Evolutionary conservation across 2,329 filamentous ascomycete species (phyloP), one percentile per base, ranked within the genome.

Genomic region (Tolypocladium amazonense): DNA sequence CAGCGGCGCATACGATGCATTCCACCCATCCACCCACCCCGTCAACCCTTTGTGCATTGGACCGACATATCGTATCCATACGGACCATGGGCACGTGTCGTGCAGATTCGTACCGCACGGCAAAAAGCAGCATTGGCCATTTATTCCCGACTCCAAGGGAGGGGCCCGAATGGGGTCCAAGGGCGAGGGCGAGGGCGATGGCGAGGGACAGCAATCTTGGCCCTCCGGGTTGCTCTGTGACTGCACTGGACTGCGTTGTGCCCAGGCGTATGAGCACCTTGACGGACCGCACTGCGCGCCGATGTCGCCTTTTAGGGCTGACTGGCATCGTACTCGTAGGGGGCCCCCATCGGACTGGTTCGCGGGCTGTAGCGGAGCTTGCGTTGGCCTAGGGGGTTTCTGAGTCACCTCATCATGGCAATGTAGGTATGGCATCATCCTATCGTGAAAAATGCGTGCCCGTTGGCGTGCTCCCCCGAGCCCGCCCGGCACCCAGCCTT

Each of bases 361-460:
- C 45, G 47, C 47, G 25, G 47, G 39, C 50, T 33, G 30, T 18
- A 35, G 27, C 50, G 50, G 50, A 53, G 50, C 50, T 35, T 53
- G 15, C 50, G 30, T 20, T 53, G 50, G 23, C 27, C 50, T 14
- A 53, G 47, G 15, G n/a, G 53, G 53, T 30, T 41, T 43, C 39
- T 56, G 59, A 59, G 59, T 62, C 61, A 62, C 56, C 57, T 58
- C 56, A 33, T 54, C 56, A 33, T 50, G 50, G 47, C 27, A 33
- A 7, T 9, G 47, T 41, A 30, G 45, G 47, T 45, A 61, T 62
- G 59, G 55, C 61, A 61, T 61, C 59, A 62, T 62, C 18, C 43
- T 45, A 53, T 58, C 38, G 57, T 61, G 61, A 58, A 43, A 59
- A 35, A 55, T 38, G 23, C 23, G 18, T 37, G 47, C 25, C n/a